These are phyloP conservation scores for Boletus patriciae DNA, from an alignment of 768 basidiomycete genomes.

Conservation along the genomic window DNA sequence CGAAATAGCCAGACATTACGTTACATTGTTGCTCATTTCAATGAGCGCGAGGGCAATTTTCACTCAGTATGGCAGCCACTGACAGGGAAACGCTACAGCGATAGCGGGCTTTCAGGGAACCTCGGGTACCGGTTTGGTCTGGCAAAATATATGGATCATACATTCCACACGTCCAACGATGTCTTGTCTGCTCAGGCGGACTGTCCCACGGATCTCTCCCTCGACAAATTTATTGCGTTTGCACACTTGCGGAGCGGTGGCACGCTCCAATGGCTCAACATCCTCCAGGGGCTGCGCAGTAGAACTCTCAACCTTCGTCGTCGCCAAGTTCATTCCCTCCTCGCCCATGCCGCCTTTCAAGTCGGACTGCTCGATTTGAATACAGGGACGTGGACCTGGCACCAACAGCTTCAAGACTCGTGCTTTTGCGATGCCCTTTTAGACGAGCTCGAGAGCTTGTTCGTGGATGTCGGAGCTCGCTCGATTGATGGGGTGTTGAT, in stretches of 20 bases:
- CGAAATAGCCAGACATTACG: neutral
- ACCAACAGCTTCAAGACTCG: neutral
- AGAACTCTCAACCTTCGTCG: neutral
- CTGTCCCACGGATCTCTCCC: neutral
- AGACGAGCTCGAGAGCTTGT: neutral
- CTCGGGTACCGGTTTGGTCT: too few species aligned
- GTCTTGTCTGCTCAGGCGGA: neutral
- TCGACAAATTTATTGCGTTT: neutral
- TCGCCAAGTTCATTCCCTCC: neutral
- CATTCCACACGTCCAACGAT: neutral
- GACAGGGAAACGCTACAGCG: too few species aligned
- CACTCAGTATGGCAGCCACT: too few species aligned
- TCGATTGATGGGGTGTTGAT: neutral
- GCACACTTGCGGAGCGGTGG: neutral
- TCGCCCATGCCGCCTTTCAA: neutral
- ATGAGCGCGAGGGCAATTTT: too few species aligned
- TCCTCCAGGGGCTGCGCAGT: neutral
- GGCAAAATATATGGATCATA: neutral
- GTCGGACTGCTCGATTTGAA: slow-evolving; percentile 31
- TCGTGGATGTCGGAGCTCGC: neutral
- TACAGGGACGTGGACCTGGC: too few species aligned
- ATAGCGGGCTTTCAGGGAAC: too few species aligned
- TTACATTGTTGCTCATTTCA: too few species aligned
- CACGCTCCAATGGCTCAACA: neutral
- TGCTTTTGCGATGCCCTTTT: neutral